Percentiles rank a stretch among this genome's conserved stretches.
Evolutionary conservation across 441 rosid genomes (phyloP).

Genomic region (Erodium trifolium): DNA sequence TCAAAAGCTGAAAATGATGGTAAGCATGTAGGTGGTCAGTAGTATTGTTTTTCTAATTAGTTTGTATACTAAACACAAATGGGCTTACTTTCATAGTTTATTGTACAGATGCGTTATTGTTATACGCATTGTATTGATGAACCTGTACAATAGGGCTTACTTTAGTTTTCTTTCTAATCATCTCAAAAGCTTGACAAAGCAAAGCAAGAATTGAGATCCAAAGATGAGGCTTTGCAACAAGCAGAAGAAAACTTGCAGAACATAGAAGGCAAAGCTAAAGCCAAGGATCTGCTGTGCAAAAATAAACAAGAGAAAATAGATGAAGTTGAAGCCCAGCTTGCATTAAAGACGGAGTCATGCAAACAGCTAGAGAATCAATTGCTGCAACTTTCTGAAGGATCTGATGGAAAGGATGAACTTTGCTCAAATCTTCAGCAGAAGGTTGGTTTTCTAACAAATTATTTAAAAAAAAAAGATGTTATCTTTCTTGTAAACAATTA

Average conservation of each 20-base stretch:
- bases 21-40: slow-evolving; percentile 20
- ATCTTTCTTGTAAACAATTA: too few relatives aligned
- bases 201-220: slow-evolving; percentile 3
- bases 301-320: neutral
- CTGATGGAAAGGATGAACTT: neutral
- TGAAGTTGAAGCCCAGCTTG: neutral
- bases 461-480: too few relatives aligned
- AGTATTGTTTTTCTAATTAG: neutral
- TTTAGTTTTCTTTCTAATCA: neutral
- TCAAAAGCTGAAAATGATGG: slow-evolving; percentile 75
- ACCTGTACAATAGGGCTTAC: neutral
- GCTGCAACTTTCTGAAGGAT: slow-evolving; percentile 6
- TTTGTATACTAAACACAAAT: neutral
- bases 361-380: slow-evolving; percentile 4
- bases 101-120: too few relatives aligned
- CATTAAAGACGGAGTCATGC: slow-evolving; percentile 1
- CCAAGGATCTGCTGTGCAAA: slow-evolving; percentile 1
- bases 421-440: slow-evolving; percentile 6
- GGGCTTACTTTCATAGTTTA: neutral
- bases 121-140: neutral
- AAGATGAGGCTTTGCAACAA: neutral
- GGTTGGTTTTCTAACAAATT: neutral
- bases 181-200: neutral
- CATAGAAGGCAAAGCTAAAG: neutral
- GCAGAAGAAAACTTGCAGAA: slow-evolving; percentile 2